A percentile compares a stretch with the other conserved stretches of the same genome.
phyloP scores from a whole-genome alignment of 2,329 filamentous ascomycete genomes.

The Botrytis galanthina region DNA sequence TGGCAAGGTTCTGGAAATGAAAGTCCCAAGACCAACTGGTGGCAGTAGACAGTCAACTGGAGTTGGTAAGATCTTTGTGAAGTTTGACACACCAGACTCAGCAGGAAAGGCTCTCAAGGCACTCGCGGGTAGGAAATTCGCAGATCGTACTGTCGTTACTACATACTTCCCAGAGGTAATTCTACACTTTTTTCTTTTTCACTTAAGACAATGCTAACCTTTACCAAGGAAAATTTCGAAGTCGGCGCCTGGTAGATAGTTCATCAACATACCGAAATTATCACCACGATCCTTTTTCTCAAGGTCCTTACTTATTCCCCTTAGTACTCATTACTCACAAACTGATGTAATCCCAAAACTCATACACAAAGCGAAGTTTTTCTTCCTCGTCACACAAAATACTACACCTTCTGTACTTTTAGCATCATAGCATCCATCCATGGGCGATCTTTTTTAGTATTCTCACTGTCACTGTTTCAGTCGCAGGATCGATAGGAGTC shows the following conservation, averaged over 20 bases:
- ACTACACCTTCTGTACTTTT: constrained; percentile 12
- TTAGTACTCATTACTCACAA: constrained; percentile 12
- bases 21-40: constrained; percentile 83
- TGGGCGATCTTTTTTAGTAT: neutral
- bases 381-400: neutral
- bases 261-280: neutral
- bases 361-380: neutral
- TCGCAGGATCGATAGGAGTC: constrained; percentile 2
- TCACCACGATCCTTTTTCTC: neutral
- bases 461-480: neutral
- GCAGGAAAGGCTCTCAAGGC: constrained; percentile 82
- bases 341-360: neutral
- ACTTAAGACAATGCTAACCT: constrained; percentile 37
- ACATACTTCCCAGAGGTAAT: constrained; percentile 92
- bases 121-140: constrained; percentile 94
- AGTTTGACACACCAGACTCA: constrained; percentile 75
- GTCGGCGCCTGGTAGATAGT: constrained; percentile 39
- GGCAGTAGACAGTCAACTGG: constrained; percentile 81
- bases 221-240: constrained; percentile 81
- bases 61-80: constrained; percentile 97
- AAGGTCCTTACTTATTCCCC: neutral
- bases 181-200: neutral
- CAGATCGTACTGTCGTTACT: constrained; percentile 91
- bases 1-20: constrained; percentile 80
- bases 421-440: neutral